Evolutionary conservation across 108 stramenopile genomes (phyloP), one percentile per base, ranked within the genome.

Genomic region (Cyclostephanos tholiformis): DNA sequence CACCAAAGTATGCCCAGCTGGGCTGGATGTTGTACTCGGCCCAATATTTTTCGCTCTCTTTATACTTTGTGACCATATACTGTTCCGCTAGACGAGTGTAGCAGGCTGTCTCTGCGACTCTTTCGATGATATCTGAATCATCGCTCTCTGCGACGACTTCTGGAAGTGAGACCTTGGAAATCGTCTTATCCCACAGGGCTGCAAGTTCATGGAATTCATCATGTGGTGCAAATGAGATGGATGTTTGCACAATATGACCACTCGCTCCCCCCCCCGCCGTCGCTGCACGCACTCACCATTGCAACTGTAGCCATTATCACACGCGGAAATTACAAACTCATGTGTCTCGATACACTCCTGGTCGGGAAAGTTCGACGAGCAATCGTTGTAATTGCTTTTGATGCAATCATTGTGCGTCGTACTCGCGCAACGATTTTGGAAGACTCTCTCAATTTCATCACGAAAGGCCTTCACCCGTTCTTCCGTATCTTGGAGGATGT

Each of bases 1-100:
- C 68, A 29, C 85, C 82, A 61, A 77, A 84, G 63, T 86, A 81
- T 35, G 65, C 57, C 48, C 44, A 55, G 6, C 50, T 52, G 41
- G 79, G 67, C 20, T 71, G 25, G 0, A 17, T 53, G 0, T 58
- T 22, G 48, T 72, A 72, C 17, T 11, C 6, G 19, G 29, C 27
- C 73, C 73, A 74, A 57, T 32, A 74, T 14, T 29, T 17, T 68
- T 61, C 69, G 36, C 62, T 57, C 14, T 27, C 12, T 23, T 68
- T n/a, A 46, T 69, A 75, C 56, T 69, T 69, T 41, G 13, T 16
- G 4, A 59, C 58, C 67, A 75, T 69, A 67, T 36, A 36, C 20
- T 58, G 36, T 13, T 75, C 74, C 0, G 74, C 74, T 11, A 69
- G 26, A 23, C 16, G 32, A 36, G 58, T 69, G 74, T 75, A 75